Evolutionary conservation across 2,329 filamentous ascomycete genomes (phyloP).

Genomic region (Paraphaeosphaeria minitans): DNA sequence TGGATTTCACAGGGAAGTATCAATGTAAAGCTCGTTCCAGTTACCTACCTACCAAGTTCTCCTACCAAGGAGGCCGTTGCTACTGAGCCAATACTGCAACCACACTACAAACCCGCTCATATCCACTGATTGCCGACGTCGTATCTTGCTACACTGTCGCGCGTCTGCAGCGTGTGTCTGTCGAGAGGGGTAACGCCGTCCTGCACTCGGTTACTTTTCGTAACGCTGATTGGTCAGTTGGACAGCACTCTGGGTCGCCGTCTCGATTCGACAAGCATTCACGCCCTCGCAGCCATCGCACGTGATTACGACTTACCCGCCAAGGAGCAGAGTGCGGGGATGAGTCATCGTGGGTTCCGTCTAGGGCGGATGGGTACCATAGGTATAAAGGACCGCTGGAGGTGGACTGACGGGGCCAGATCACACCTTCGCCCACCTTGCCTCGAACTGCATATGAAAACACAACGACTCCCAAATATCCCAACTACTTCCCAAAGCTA

Average conservation of each 20-base stretch:
- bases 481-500: neutral
- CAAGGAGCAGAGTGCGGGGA: neutral
- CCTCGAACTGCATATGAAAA: neutral
- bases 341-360: neutral
- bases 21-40: too few species aligned
- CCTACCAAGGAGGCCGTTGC: too few species aligned
- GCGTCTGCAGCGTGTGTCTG: neutral
- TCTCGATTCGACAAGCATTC: slow-evolving; percentile 2
- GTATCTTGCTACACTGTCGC: neutral
- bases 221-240: neutral
- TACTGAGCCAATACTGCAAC: too few species aligned
- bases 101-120: neutral
- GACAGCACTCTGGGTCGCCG: slow-evolving; percentile 1
- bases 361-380: neutral
- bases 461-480: neutral
- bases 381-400: neutral
- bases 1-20: too few species aligned
- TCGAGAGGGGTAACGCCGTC: neutral
- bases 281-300: neutral
- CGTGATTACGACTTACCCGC: neutral
- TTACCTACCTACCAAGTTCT: too few species aligned
- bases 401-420: neutral
- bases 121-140: neutral
- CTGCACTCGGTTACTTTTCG: neutral
- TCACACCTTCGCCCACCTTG: neutral